Conservation (phyloP, 768 basidiomycete genomes). For the Phaeotremella fagi region DNA sequence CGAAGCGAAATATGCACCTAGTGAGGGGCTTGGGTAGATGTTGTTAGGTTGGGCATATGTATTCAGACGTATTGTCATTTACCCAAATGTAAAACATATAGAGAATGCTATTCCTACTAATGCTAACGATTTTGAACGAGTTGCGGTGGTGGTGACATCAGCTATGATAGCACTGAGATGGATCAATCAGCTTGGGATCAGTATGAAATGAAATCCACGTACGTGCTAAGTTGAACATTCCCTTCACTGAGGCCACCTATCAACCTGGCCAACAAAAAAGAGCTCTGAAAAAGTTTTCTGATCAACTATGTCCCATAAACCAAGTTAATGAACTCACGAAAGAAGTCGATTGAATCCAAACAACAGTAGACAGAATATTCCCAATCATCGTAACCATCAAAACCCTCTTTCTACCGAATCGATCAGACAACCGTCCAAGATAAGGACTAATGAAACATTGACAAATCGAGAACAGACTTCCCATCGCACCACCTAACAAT, state of each 20-base stretch:
- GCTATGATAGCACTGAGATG: slow-evolving; percentile 79
- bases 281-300: slow-evolving; percentile 48
- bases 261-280: slow-evolving; percentile 81
- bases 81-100: slow-evolving; percentile 66
- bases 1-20: slow-evolving; percentile 95
- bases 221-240: slow-evolving; percentile 95
- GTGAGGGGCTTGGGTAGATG: slow-evolving; percentile 60
- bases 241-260: slow-evolving; percentile 94
- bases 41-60: no score
- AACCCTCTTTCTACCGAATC: slow-evolving; percentile 78
- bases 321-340: slow-evolving; percentile 54
- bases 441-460: slow-evolving; percentile 62
- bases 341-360: slow-evolving; percentile 84
- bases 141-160: slow-evolving; percentile 74
- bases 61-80: no score
- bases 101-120: slow-evolving; percentile 95
- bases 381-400: slow-evolving; percentile 85
- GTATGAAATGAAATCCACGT: slow-evolving; percentile 46
- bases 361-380: slow-evolving; percentile 84
- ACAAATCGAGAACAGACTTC: slow-evolving; percentile 51
- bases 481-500: slow-evolving; percentile 90
- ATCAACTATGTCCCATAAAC: not conserved
- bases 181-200: not conserved
- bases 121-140: slow-evolving; percentile 78
- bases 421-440: slow-evolving; percentile 81